Evolutionary conservation across 1,284 basidiomycete species (phyloP), one percentile per base, ranked within the genome.

Genomic region (Polyporus tsugae): DNA sequence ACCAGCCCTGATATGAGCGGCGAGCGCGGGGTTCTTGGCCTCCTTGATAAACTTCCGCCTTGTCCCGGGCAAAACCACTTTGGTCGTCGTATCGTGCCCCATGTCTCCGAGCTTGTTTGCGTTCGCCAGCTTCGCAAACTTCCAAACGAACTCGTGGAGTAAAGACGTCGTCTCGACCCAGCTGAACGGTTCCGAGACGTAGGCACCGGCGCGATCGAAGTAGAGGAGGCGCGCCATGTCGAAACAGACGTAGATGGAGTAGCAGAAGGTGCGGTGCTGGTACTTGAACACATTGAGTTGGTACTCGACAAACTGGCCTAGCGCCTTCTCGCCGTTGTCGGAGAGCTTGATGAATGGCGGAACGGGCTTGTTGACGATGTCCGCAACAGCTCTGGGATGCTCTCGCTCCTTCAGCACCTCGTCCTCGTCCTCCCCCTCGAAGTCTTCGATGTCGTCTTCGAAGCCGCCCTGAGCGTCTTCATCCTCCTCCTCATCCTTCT

Each of bases 51-150:
- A 11, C n/a, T 2, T 29, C 6, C 22, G 29, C 33, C 42, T 41
- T 3, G 22, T 25, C n/a, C 33, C 35, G 6, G 7, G 33, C 6
- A 22, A 11, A 11, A 44, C 53, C 15, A 53, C 19, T 7, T 25
- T 41, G 29, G 61, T 63, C 4, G 65, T 70, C 6, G 70, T 62
- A 49, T 75, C 73, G 60, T 58, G 70, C 1, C 74, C 74, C 7
- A 72, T 64, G 25, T 66, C 39, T 1, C 13, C 60, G 22, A 38
- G 39, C 13, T 11, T n/a, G 17, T 38, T 36, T 1, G 55, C 55
- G 9, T 36, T 58, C 13, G 29, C 36, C 53, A 72, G 61, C 29
- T 68, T 33, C n/a, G 66, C 65, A 29, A 68, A n/a, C 60, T 64
- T 67, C 66, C 66, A 70, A 46, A 72, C 29, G 64, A 72, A 72